Percentiles rank a stretch among this genome's conserved stretches.
Evolutionary conservation across 768 basidiomycete species (phyloP).

Genomic region (Termitomyces sp.): DNA sequence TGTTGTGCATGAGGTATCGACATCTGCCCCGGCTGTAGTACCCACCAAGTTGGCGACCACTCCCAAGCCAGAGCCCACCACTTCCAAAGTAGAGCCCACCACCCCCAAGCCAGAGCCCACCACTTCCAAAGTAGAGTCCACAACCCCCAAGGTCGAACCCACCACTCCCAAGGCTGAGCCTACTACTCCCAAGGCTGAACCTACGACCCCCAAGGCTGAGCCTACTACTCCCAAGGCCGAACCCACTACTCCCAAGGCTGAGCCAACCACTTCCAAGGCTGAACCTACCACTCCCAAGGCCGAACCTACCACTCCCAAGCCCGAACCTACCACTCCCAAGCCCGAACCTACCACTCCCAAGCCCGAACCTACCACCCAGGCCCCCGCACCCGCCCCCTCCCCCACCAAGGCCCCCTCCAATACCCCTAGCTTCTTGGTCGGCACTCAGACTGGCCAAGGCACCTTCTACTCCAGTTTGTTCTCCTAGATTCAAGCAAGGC

Average conservation of each 20-base stretch:
- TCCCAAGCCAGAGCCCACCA: constrained; percentile 4
- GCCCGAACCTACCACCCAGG: neutral
- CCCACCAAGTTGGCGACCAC: neutral
- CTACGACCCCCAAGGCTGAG: constrained; percentile 4
- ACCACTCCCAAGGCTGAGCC: neutral
- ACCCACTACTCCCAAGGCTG: neutral
- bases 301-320: neutral
- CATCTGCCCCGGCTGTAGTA: neutral
- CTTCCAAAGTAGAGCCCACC: constrained; percentile 15
- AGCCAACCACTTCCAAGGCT: constrained; percentile 8
- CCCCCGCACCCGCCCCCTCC: neutral
- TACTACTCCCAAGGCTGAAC: constrained; percentile 3
- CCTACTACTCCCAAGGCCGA: constrained; percentile 9
- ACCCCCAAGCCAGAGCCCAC: constrained; percentile 16
- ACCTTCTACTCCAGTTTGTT: constrained; percentile 48
- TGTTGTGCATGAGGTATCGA: neutral
- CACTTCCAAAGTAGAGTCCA: constrained; percentile 9
- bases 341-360: constrained; percentile 8
- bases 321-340: constrained; percentile 1
- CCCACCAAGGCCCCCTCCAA: constrained; percentile 5
- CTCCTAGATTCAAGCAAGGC: too few relatives aligned
- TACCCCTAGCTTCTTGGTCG: constrained; percentile 37
- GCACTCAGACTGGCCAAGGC: constrained; percentile 47
- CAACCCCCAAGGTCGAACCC: constrained; percentile 6
- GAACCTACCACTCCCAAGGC: constrained; percentile 10